Evolutionary conservation across 2,329 filamentous ascomycete genomes (phyloP).

Genomic region (Colletotrichum kahawae): DNA sequence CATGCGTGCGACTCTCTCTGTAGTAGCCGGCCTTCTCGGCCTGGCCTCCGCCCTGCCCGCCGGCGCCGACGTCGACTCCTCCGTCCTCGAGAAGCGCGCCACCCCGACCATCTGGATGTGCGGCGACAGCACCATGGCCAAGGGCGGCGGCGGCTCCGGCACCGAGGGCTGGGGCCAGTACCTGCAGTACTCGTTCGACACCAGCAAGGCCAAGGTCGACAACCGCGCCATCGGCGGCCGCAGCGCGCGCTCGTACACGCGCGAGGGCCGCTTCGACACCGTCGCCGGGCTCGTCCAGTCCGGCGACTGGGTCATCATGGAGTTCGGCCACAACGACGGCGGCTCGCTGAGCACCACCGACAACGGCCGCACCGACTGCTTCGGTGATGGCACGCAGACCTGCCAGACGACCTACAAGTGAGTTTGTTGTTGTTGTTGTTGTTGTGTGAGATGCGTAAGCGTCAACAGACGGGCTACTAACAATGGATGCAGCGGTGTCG

Average conservation of each 20-base stretch:
- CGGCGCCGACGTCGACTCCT: constrained; percentile 14
- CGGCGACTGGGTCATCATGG: constrained; percentile 72
- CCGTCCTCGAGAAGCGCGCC: constrained; percentile 1
- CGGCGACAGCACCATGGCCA: constrained; percentile 68
- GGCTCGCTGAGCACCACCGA: constrained; percentile 59
- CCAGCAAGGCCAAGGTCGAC: constrained; percentile 41
- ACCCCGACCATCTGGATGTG: constrained; percentile 55
- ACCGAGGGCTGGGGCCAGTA: constrained; percentile 68
- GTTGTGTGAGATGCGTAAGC: constrained; percentile 16
- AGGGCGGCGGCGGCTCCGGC: constrained; percentile 45
- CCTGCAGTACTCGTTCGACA: constrained; percentile 52
- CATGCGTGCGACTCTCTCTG: constrained; percentile 10
- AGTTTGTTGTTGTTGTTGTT: not conserved
- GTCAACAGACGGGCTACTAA: constrained; percentile 3
- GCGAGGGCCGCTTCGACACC: constrained; percentile 67
- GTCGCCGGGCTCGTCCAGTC: constrained; percentile 57
- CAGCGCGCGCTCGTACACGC: constrained; percentile 68
- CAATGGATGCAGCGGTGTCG: constrained; percentile 34
- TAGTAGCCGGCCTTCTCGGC: constrained; percentile 6
- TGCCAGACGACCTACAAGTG: constrained; percentile 56
- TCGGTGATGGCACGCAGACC: constrained; percentile 56
- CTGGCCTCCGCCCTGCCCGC: constrained; percentile 22
- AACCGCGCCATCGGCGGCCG: constrained; percentile 72
- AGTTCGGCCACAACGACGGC: constrained; percentile 77
- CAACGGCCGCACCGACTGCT: constrained; percentile 67